Evolutionary conservation across 2,329 filamentous ascomycete species (phyloP).

Genomic region (Phialophora tarda): DNA sequence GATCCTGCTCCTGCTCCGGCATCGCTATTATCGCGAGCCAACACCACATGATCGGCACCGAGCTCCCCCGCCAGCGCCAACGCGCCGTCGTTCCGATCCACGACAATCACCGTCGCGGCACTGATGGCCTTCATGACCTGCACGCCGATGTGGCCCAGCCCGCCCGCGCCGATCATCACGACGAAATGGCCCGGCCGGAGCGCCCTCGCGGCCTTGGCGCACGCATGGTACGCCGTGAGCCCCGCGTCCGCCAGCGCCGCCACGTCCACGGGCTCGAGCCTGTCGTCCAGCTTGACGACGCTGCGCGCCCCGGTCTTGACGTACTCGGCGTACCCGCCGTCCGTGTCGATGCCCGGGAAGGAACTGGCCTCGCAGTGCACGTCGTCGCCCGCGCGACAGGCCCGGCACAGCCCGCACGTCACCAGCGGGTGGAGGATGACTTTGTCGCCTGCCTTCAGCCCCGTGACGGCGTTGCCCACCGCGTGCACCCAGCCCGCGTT

Average conservation of each 20-base stretch:
- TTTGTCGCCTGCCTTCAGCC: conserved; percentile 22
- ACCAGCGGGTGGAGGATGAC: conserved; percentile 31
- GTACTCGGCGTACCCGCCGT: conserved; percentile 30
- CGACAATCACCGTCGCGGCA: conserved; percentile 26
- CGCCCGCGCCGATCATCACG: conserved; percentile 32
- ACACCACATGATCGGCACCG: conserved; percentile 27
- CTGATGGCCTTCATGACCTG: conserved; percentile 33
- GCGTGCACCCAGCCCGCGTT: conserved; percentile 28
- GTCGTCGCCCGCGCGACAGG: conserved; percentile 29
- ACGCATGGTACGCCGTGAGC: conserved; percentile 28
- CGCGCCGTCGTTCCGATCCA: conserved; percentile 28
- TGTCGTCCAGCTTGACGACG: conserved; percentile 27
- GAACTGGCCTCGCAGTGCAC: conserved; percentile 25
- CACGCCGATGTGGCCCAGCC: conserved; percentile 30
- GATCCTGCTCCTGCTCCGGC: too few relatives aligned
- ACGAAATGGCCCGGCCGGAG: conserved; percentile 23
- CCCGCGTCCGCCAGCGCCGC: conserved; percentile 30
- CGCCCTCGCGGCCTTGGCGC: conserved; percentile 24
- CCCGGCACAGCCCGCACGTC: conserved; percentile 27
- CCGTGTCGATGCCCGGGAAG: conserved; percentile 27
- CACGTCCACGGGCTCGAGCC: conserved; percentile 26
- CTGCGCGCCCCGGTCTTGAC: conserved; percentile 25
- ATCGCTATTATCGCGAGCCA: conserved; percentile 11
- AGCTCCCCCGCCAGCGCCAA: conserved; percentile 25
- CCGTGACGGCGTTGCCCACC: conserved; percentile 15